Base-by-base conservation (phyloP, 2,329 filamentous ascomycete species). In the Zymoseptoria pseudotritici region DNA sequence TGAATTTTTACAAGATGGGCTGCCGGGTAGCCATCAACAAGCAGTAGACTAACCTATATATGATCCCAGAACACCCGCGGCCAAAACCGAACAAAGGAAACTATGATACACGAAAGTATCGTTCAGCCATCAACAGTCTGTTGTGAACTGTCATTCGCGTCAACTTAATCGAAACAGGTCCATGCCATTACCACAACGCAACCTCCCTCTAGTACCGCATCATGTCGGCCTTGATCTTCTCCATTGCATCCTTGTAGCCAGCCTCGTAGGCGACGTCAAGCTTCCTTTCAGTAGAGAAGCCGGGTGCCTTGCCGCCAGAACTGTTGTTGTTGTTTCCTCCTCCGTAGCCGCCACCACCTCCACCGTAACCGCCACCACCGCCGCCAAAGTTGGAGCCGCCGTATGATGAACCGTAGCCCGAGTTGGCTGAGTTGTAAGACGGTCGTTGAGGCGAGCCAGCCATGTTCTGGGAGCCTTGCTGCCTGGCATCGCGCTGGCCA, bases 181-280 rank as follows among this genome's bases (percentile, higher is more conserved):
- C 13, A n/a, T 46, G 17, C 36, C 36, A 46, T 46, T 46, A 46
- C 36, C 36, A 17, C 36, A 17, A 8, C 26, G 9, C 26, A 9
- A 5, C 26, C 26, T 13, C 36, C 36, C 17, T 20, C 52, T 53
- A 53, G 29, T 53, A 53, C 20, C 55, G 54, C 64, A 66, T 66
- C 64, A 66, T 66, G 42, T 63, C 61, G 26, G 58, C 61, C 54
- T 66, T 66, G 56, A 66, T 58, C 55, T 62, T 65, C 61, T 65
- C 63, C 63, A 66, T 63, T 31, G 64, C 64, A 21, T 66, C 64
- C 56, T 63, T 63, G 59, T 65, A 66, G n/a, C 64, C 64, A 3
- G 64, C 61, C 26, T 66, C 64, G 58, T 66, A 66, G 26, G 64
- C 64, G 31, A 66, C 63, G 22, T 66, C 64, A 58, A 66, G 64